Conservation (phyloP, 2,329 filamentous ascomycete genomes). For the Venturia nashicola region DNA sequence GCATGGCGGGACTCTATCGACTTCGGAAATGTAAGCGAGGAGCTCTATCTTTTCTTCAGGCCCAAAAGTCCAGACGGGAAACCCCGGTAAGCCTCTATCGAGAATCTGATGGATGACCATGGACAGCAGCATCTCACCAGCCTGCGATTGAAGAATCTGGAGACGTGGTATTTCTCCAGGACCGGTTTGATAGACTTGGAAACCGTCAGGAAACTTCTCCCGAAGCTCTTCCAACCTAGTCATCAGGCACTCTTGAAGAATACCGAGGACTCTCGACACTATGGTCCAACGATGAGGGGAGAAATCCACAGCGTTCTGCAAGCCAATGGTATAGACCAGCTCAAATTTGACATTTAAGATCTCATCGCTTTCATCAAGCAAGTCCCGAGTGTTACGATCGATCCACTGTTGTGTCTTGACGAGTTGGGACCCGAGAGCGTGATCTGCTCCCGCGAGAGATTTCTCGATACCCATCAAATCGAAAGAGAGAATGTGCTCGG, state of each 20-base stretch:
- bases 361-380: slow-evolving; percentile 45
- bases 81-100: slow-evolving; percentile 10
- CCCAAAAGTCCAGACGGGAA: slow-evolving; percentile 8
- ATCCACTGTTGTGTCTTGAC: slow-evolving; percentile 30
- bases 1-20: not conserved
- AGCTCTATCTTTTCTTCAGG: slow-evolving; percentile 1
- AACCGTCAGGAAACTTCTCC: slow-evolving; percentile 24
- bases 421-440: slow-evolving; percentile 29
- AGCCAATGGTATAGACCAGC: slow-evolving; percentile 24
- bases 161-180: slow-evolving; percentile 37
- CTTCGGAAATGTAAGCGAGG: slow-evolving; percentile 10
- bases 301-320: slow-evolving; percentile 37
- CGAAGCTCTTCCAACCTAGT: slow-evolving; percentile 19
- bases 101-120: slow-evolving; percentile 16
- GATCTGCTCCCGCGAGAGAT: not conserved
- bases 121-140: slow-evolving; percentile 12
- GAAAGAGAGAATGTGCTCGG: not conserved
- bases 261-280: slow-evolving; percentile 39
- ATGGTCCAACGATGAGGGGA: slow-evolving; percentile 44
- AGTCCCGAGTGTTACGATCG: slow-evolving; percentile 38
- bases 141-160: slow-evolving; percentile 33
- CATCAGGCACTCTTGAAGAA: slow-evolving; percentile 23
- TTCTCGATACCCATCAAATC: slow-evolving; percentile 14
- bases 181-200: slow-evolving; percentile 31
- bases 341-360: slow-evolving; percentile 22